Evolutionary conservation across 1,284 basidiomycete species (phyloP), one percentile per base, ranked within the genome.

Genomic region (Ustilago shanxiensis): DNA sequence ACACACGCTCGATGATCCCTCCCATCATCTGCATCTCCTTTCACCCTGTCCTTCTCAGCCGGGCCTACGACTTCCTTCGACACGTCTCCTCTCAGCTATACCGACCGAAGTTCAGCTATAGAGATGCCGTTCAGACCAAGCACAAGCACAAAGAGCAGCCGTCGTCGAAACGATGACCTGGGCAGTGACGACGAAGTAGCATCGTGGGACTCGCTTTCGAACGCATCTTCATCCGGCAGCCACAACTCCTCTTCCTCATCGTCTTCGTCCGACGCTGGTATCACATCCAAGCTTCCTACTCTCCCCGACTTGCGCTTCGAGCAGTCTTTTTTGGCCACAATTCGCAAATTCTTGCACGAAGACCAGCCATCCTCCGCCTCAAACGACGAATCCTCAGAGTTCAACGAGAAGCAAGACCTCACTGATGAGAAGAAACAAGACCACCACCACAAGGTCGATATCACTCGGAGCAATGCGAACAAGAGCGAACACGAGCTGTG

Each of bases 261-360:
- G 0, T 39, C 58, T 0, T 63, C 61, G 11, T 37, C 53, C 18
- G 49, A 66, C 11, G 24, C 22, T 4, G 59, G 35, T 20, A 11
- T 56, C 20, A 24, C 45, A 7, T 20, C 60, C 3, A 66, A 73
- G 31, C 54, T 77, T 0, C 67, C 71, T 4, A 68, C 71, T 2
- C 60, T 83, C 1, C 82, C 82, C 7, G 82, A 83, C 47, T 64
- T 83, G 20, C 73, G 82, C 26, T 83, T 83, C 50, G 82, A 83
- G 62, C 79, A 82, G 51, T 79, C 72, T 16, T 83, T 82, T 53
- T 64, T 83, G 10, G 77, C 82, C 31, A 79, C 76, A 24, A 75
- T 83, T 18, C 63, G 80, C 4, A 58, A 55, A 3, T 79, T 81
- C 45, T 56, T 83, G 13, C 82, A 83, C 55, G 80, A 68, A 59